A percentile compares a stretch with the other conserved stretches of the same genome.
phyloP scores from a whole-genome alignment of 768 basidiomycete genomes.

The Suillus subluteus region DNA sequence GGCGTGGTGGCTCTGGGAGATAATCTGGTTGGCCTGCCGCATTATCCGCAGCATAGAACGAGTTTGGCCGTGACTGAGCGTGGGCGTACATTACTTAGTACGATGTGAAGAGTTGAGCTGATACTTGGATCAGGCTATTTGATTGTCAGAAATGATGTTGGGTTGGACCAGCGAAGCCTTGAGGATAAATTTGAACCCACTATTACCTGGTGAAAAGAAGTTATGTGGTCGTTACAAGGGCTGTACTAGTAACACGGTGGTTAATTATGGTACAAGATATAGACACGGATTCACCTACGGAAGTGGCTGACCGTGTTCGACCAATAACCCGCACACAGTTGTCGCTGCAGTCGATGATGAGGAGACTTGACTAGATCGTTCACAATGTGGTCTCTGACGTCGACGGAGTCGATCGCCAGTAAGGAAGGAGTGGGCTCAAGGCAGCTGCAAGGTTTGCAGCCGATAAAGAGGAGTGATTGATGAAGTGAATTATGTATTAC shows the following conservation, averaged over 20 bases:
- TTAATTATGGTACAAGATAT: conserved; percentile 2
- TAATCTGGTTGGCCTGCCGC: conserved; percentile 14
- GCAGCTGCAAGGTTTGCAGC: conserved; percentile 5
- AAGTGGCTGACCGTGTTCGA: not conserved
- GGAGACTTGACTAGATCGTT: not conserved
- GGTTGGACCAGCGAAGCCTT: not conserved
- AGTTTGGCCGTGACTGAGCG: conserved; percentile 39
- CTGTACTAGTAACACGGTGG: not conserved
- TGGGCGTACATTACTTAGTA: conserved; percentile 32
- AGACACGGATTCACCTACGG: not conserved
- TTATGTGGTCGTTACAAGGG: not conserved
- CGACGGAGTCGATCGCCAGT: conserved; percentile 8
- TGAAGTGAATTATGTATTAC: not conserved
- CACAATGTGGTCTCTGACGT: not conserved
- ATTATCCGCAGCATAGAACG: conserved; percentile 36
- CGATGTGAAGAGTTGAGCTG: not conserved
- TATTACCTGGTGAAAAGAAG: not conserved
- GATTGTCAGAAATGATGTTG: conserved; percentile 2
- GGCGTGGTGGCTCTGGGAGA: conserved; percentile 15
- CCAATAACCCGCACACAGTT: conserved; percentile 12
- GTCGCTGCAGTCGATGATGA: not conserved
- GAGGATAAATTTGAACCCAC: not conserved
- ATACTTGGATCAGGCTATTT: not conserved
- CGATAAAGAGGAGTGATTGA: not conserved
- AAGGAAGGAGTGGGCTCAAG: conserved; percentile 4